These are phyloP conservation scores for Alternaria sp. DNA, from an alignment of 2,329 filamentous ascomycete genomes.

Conservation along the genomic window DNA sequence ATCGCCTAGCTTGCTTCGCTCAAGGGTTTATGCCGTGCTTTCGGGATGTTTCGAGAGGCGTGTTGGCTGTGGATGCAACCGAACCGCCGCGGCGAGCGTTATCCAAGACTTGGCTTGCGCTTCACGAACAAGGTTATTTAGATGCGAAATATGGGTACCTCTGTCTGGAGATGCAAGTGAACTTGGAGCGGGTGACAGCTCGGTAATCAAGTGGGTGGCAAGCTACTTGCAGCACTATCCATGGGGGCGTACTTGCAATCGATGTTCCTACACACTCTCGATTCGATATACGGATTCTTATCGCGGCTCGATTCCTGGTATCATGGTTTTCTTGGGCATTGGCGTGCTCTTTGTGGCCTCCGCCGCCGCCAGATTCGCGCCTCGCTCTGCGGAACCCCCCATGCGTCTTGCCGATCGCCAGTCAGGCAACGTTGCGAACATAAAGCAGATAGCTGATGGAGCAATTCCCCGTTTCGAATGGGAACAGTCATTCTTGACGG, in stretches of 20 bases:
- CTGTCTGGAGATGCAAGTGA: not conserved
- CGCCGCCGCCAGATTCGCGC: not conserved
- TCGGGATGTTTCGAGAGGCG: not conserved
- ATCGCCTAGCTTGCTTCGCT: not conserved
- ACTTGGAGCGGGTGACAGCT: not conserved
- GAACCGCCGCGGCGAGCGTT: not conserved
- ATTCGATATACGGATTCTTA: not conserved
- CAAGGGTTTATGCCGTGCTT: not conserved
- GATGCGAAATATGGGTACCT: not conserved
- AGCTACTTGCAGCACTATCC: not conserved
- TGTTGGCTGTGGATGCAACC: not conserved
- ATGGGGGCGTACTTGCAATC: not conserved
- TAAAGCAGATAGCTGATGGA: not conserved
- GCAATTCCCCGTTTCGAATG: not conserved
- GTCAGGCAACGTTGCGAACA: not conserved
- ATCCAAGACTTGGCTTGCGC: not conserved
- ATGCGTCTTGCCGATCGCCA: not conserved
- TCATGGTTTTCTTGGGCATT: not conserved
- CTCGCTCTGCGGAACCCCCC: not conserved
- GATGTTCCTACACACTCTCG: not conserved
- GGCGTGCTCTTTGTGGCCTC: not conserved
- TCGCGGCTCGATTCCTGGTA: not conserved
- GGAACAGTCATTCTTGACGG: not conserved
- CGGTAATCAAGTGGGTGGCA: not conserved
- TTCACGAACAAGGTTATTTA: not conserved